Conservation (phyloP, 306 rosid species). For the Cyamopsis tetragonoloba region DNA sequence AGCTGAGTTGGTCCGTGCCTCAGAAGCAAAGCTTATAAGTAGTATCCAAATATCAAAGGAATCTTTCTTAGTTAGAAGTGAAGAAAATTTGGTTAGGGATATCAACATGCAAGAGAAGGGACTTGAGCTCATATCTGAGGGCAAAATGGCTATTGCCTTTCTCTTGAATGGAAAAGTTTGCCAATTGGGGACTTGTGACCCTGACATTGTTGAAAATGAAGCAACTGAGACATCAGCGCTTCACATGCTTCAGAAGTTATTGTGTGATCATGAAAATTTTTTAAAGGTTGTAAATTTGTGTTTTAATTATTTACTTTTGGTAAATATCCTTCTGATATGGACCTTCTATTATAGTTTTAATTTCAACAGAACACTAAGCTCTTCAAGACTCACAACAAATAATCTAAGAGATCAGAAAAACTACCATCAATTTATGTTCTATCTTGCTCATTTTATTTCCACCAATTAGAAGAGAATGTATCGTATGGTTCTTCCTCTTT, state of each 20-base stretch:
- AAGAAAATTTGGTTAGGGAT: slow-evolving; percentile 41
- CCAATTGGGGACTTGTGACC: slow-evolving; percentile 24
- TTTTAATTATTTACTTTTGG: not conserved
- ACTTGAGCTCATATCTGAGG: slow-evolving; percentile 52
- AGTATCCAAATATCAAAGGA: slow-evolving; percentile 47
- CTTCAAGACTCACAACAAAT: slow-evolving; percentile 6
- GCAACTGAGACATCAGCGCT: slow-evolving; percentile 32
- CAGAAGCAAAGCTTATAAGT: slow-evolving; percentile 35
- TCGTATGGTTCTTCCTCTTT: slow-evolving; percentile 15
- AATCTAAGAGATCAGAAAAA: not conserved
- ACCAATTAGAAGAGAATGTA: not conserved
- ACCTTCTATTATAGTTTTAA: not conserved
- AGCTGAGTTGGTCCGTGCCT: slow-evolving; percentile 47
- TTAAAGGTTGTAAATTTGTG: slow-evolving; percentile 43
- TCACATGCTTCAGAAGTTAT: slow-evolving; percentile 45
- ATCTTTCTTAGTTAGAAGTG: slow-evolving; percentile 43
- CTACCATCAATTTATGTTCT: slow-evolving; percentile 1
- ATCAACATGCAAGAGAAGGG: slow-evolving; percentile 52
- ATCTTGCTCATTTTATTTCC: slow-evolving; percentile 6
- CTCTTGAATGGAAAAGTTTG: slow-evolving; percentile 46
- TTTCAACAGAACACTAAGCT: slow-evolving; percentile 13
- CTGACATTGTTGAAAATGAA: slow-evolving; percentile 32
- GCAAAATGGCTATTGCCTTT: slow-evolving; percentile 74
- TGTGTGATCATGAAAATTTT: slow-evolving; percentile 44
- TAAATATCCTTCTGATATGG: not conserved